Conservation (phyloP, 805 yeast genomes). For the Blastobotrys mokoenaii region DNA sequence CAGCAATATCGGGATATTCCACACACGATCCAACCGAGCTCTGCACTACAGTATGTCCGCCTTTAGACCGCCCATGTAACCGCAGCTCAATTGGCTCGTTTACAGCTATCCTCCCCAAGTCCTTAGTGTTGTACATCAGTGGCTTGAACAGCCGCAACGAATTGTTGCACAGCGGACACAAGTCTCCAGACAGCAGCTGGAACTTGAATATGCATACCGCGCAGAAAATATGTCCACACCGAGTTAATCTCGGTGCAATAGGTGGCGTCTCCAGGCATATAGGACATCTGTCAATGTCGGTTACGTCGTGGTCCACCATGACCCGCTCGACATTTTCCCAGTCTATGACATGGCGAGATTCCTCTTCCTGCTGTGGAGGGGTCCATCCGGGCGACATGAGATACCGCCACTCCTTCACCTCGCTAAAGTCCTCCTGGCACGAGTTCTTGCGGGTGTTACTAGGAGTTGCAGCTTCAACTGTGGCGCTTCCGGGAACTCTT, state of each 20-base stretch:
- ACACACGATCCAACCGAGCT: background rate
- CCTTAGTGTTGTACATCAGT: background rate
- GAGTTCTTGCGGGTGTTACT: background rate
- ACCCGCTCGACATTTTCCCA: constrained; percentile 8
- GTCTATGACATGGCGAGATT: background rate
- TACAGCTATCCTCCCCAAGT: background rate
- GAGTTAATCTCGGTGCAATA: constrained; percentile 8
- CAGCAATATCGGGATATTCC: background rate
- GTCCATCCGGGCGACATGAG: constrained; percentile 1
- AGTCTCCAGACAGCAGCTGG: constrained; percentile 1
- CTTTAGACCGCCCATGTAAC: constrained; percentile 2
- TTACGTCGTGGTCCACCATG: constrained; percentile 7
- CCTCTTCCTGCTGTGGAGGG: background rate
- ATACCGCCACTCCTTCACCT: constrained; percentile 8
- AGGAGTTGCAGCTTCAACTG: background rate
- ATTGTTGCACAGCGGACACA: constrained; percentile 10
- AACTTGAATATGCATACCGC: constrained; percentile 8
- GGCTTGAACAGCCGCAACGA: constrained; percentile 6
- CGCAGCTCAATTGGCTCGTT: background rate
- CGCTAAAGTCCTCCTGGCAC: background rate
- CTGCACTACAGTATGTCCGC: background rate
- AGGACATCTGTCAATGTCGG: constrained; percentile 12
- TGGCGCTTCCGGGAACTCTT: background rate
- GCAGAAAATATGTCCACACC: constrained; percentile 11
- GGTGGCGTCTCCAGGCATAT: constrained; percentile 12